A percentile compares a stretch with the other conserved stretches of the same genome.
Conservation (phyloP, 202 grass and related monocot genomes). For the Panicum hallii region DNA sequence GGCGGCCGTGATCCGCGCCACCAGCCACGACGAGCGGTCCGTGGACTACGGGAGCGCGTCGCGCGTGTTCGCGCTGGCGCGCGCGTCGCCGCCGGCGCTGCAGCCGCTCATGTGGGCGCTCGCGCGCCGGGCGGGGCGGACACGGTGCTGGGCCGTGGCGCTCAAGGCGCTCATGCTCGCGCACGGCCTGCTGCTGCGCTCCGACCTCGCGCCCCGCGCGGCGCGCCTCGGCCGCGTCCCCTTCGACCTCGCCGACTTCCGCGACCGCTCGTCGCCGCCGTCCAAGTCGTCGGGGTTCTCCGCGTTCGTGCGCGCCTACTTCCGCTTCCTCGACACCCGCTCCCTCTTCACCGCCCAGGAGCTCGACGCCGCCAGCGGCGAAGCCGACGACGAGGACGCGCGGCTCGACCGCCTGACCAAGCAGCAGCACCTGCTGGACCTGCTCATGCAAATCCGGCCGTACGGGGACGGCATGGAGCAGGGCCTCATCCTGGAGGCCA, state of each 20-base stretch:
- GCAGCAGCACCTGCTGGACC: constrained; percentile 72
- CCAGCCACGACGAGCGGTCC: constrained; percentile 77
- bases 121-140: constrained; percentile 59
- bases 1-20: constrained; percentile 81
- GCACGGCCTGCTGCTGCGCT: constrained; percentile 79
- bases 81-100: constrained; percentile 50
- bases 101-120: constrained; percentile 76
- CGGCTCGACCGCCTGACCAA: constrained; percentile 60
- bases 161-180: constrained; percentile 90
- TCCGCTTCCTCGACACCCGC: constrained; percentile 82
- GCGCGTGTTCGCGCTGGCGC: constrained; percentile 69
- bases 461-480: constrained; percentile 78
- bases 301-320: constrained; percentile 84
- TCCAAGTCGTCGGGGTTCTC: constrained; percentile 52
- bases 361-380: background rate
- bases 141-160: constrained; percentile 84
- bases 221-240: constrained; percentile 64
- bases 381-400: constrained; percentile 38
- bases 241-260: constrained; percentile 91
- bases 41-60: constrained; percentile 66
- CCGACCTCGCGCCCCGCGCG: constrained; percentile 43
- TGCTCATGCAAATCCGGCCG: constrained; percentile 83
- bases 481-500: constrained; percentile 75
- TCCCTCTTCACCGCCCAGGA: constrained; percentile 67
- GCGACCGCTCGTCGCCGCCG: constrained; percentile 60